Evolutionary conservation across 352 stramenopile species (phyloP).

Genomic region (Blastocystis sp.): DNA sequence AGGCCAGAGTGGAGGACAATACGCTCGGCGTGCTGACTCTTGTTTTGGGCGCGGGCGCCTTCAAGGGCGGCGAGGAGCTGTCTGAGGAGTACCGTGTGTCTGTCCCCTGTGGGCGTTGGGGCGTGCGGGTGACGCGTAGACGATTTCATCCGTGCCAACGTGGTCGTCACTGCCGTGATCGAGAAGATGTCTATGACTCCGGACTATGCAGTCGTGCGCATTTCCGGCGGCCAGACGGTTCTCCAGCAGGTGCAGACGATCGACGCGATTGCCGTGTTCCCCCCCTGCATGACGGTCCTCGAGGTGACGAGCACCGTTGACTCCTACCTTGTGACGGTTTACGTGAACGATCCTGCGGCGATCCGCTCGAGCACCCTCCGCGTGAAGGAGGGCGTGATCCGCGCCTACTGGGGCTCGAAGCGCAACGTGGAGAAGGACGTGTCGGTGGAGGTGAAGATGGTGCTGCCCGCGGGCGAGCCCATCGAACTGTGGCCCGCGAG

Average conservation of each 20-base stretch:
- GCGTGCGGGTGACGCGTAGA: not conserved
- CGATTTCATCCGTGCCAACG: slow-evolving; percentile 4
- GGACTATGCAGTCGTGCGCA: slow-evolving; percentile 28
- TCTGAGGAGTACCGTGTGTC: slow-evolving; percentile 47
- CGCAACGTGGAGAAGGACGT: slow-evolving; percentile 41
- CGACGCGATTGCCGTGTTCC: slow-evolving; percentile 21
- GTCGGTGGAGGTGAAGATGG: not conserved
- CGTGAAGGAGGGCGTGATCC: slow-evolving; percentile 41
- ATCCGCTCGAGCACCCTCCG: not conserved
- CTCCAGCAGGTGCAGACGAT: slow-evolving; percentile 4
- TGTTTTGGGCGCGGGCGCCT: slow-evolving; percentile 50
- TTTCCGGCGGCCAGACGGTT: slow-evolving; percentile 47
- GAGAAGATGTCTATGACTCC: slow-evolving; percentile 10
- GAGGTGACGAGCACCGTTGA: not conserved
- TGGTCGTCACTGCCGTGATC: slow-evolving; percentile 4
- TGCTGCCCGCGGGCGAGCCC: not conserved
- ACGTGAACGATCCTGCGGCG: slow-evolving; percentile 3
- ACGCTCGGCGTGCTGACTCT: slow-evolving; percentile 43
- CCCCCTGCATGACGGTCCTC: slow-evolving; percentile 21
- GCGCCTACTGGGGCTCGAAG: slow-evolving; percentile 47
- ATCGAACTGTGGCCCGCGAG: not conserved
- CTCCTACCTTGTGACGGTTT: slow-evolving; percentile 50
- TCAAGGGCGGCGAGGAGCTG: not conserved
- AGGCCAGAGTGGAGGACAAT: slow-evolving; percentile 17
- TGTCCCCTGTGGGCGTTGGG: slow-evolving; percentile 15